Percentiles rank a stretch among this genome's conserved stretches.
These are phyloP conservation scores for Marasmius tenuissimus DNA, from an alignment of 1,284 basidiomycete genomes.

Conservation along the genomic window DNA sequence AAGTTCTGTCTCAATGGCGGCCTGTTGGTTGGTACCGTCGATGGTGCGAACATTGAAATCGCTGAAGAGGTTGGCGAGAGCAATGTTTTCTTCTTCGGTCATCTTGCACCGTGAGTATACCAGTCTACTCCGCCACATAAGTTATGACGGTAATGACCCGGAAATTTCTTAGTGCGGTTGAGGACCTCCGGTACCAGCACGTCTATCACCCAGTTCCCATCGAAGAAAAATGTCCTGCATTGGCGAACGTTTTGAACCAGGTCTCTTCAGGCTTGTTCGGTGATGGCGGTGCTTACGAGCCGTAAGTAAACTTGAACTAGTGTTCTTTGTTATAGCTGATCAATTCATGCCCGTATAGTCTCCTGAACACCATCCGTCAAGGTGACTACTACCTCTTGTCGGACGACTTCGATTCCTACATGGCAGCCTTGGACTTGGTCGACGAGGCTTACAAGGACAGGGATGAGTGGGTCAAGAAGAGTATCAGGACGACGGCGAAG, in stretches of 20 bases:
- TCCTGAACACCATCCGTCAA: slow-evolving; percentile 75
- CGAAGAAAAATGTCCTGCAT: slow-evolving; percentile 77
- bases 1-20: slow-evolving; percentile 91
- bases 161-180: slow-evolving; percentile 51
- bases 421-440: slow-evolving; percentile 80
- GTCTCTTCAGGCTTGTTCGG: slow-evolving; percentile 78
- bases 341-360: slow-evolving; percentile 35
- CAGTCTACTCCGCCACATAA: background rate
- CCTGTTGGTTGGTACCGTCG: slow-evolving; percentile 78
- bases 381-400: slow-evolving; percentile 82
- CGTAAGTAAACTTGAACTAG: slow-evolving; percentile 43
- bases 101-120: slow-evolving; percentile 61
- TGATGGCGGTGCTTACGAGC: slow-evolving; percentile 74
- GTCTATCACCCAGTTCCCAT: slow-evolving; percentile 78
- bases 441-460: slow-evolving; percentile 83
- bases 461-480: slow-evolving; percentile 89
- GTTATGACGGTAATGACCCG: background rate
- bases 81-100: slow-evolving; percentile 79
- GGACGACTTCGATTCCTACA: slow-evolving; percentile 90
- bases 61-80: slow-evolving; percentile 74
- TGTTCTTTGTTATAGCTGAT: slow-evolving; percentile 9
- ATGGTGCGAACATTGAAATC: slow-evolving; percentile 95
- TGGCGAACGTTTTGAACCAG: slow-evolving; percentile 72
- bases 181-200: slow-evolving; percentile 83
- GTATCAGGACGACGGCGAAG: slow-evolving; percentile 81